Percentiles rank a stretch among this genome's conserved stretches.
Conservation (phyloP, 352 stramenopile genomes). For the Phytophthora sp. region DNA sequence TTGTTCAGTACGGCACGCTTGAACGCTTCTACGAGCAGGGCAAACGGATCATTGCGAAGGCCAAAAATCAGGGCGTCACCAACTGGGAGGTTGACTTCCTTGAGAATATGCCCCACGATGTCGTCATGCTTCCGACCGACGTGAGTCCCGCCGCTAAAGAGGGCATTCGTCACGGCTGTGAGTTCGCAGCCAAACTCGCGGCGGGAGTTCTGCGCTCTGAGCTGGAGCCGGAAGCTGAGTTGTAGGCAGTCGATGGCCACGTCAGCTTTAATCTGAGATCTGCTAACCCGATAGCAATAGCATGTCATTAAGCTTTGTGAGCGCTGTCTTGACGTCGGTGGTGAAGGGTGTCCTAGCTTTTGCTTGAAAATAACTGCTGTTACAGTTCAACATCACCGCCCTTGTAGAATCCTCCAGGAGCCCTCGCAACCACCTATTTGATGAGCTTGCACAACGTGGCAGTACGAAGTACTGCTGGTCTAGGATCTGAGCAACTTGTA, state of each 20-base stretch:
- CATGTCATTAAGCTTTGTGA: too few relatives aligned
- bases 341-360: too few relatives aligned
- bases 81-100: slow-evolving; percentile 31
- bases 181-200: slow-evolving; percentile 22
- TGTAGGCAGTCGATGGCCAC: neutral
- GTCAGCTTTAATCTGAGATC: neutral
- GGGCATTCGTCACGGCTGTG: slow-evolving; percentile 25
- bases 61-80: slow-evolving; percentile 19
- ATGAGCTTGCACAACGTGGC: too few relatives aligned
- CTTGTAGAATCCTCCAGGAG: too few relatives aligned
- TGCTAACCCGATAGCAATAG: neutral
- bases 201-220: slow-evolving; percentile 5
- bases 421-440: too few relatives aligned
- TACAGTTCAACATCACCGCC: too few relatives aligned
- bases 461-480: too few relatives aligned
- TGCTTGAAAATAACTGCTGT: too few relatives aligned
- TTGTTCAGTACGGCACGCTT: slow-evolving; percentile 30
- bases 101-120: slow-evolving; percentile 30
- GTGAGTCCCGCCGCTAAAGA: slow-evolving; percentile 23
- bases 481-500: too few relatives aligned
- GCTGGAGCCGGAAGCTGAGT: slow-evolving; percentile 19
- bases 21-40: slow-evolving; percentile 32
- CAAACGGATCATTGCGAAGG: slow-evolving; percentile 22
- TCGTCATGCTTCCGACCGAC: slow-evolving; percentile 28
- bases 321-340: too few relatives aligned